Base-by-base conservation (phyloP, 1,284 basidiomycete genomes). In the Ustilago tritici region DNA sequence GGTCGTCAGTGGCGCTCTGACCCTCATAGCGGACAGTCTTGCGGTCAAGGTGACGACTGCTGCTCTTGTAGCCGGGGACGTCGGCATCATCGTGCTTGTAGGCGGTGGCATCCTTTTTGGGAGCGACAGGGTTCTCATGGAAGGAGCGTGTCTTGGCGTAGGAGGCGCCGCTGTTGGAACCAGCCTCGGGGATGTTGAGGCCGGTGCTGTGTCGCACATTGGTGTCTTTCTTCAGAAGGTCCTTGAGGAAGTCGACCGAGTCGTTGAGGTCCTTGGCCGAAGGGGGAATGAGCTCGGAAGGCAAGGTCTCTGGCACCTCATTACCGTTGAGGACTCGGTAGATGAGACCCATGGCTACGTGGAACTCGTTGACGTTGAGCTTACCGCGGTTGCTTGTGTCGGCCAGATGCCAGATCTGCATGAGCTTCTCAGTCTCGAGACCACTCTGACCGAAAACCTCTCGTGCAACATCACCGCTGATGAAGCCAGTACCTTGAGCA, bases 301-400 rank as follows among this genome's bases (percentile, higher is more conserved):
- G 96, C 0, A 98, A 91, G 60, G 90, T 88, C 43, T 94, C 92
- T 0, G 97, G 97, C 53, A 99, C 91, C 3, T 92, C 90, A 87
- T 95, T 96, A 10, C 97, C 96, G 85, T 97, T 98, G 52, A 80
- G 74, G 17, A 72, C 77, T 83, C 96, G 92, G 88, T 96, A 98
- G 85, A 99, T 98, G 65, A 99, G 89, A 69, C 94, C 95, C 96
- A 99, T 99, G 1, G 96, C 97, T 63, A 98, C 93, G 86, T 99
- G 95, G 87, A 99, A 99, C 86, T 99, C 96, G 31, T 94, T 93
- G 52, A 96, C 89, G 84, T 98, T 98, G 57, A 86, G 79, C 71
- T 86, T 86, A 47, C 85, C 85, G 12, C 84, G 76, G 62, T 86
- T 85, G 66, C 82, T 76, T 0, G 81, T 76, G 54, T 86, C 85